Base-by-base conservation (phyloP, 257 asterid genomes). In the Solanum lignicaule region DNA sequence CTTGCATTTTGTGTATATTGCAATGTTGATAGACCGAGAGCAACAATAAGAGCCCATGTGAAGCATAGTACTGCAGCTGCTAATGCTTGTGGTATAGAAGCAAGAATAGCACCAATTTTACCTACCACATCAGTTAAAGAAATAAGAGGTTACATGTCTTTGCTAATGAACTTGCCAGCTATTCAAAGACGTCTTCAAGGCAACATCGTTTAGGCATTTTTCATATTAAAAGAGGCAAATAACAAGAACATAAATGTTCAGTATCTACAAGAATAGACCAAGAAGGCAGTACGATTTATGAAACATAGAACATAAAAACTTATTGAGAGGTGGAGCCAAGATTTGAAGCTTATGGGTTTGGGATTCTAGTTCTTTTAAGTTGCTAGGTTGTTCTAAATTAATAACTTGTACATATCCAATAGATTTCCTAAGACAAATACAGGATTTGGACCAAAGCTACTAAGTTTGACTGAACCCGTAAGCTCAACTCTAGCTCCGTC, bases 31-130 rank as follows among this genome's bases (percentile, higher is more conserved):
- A 96, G 96, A 6, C 99, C 99, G 46, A 97, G 91, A 23, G 98
- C 95, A 55, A 95, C 95, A 9, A 93, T 88, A 87, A 94, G 92
- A 83, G 97, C 98, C 99, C 99, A 97, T 87, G 92, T 89, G 93
- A 95, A 97, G 93, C 99, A 97, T 39, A 97, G 92, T 55, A 96
- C 93, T 1, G 98, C 98, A 5, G 99, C 99, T 31, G 99, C 99
- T 89, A 97, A 89, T 72, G 99, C 98, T 92, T 91, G 98, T 35
- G 99, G 99, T 89, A 96, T 95, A 68, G 99, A 95, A 88, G 99
- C 99, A 89, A 97, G 97, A 86, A 97, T 92, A 46, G 99, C 99
- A 18, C 99, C 99, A 38, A 96, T 91, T 93, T 97, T 97, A 71
- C 99, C 99, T 96, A 88, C 76, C 88, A 89, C 6, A 48, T 8